These are phyloP conservation scores for Saraca asoca DNA, from an alignment of 331 rosid genomes.

Conservation along the genomic window DNA sequence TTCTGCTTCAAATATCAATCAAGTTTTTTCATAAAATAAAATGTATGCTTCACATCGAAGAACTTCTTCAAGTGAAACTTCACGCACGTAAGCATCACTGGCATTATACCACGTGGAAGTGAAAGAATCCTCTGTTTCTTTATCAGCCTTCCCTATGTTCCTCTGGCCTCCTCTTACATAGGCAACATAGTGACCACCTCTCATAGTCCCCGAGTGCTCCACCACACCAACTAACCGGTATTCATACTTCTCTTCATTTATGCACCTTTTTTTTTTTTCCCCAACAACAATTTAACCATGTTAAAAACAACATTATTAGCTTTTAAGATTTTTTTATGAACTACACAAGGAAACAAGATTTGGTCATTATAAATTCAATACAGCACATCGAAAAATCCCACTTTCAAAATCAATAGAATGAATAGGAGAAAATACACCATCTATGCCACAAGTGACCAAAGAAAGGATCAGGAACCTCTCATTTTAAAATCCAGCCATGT, in stretches of 20 bases:
- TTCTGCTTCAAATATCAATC: constrained; percentile 36
- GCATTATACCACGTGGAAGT: constrained; percentile 71
- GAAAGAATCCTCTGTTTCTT: constrained; percentile 33
- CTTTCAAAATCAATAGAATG: background rate
- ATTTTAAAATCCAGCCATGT: no score
- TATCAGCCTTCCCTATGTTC: constrained; percentile 50
- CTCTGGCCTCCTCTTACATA: constrained; percentile 73
- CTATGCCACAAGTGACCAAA: no score
- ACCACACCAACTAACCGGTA: constrained; percentile 75
- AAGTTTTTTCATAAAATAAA: constrained; percentile 73
- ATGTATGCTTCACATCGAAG: constrained; percentile 84
- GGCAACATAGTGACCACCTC: constrained; percentile 93
- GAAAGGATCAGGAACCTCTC: no score
- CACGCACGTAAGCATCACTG: constrained; percentile 67
- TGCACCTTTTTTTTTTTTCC: constrained; percentile 46
- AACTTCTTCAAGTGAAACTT: constrained; percentile 69
- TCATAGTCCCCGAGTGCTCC: constrained; percentile 85
- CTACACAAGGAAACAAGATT: no score
- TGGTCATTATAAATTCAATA: background rate
- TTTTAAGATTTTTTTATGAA: background rate
- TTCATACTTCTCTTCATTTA: constrained; percentile 50
- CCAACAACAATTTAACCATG: background rate
- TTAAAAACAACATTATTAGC: background rate
- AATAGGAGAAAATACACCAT: no score
- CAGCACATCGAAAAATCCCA: background rate